A percentile compares a stretch with the other conserved stretches of the same genome.
phyloP scores from a whole-genome alignment of 78 protist genomes.

The Emiliania huxleyi region DNA sequence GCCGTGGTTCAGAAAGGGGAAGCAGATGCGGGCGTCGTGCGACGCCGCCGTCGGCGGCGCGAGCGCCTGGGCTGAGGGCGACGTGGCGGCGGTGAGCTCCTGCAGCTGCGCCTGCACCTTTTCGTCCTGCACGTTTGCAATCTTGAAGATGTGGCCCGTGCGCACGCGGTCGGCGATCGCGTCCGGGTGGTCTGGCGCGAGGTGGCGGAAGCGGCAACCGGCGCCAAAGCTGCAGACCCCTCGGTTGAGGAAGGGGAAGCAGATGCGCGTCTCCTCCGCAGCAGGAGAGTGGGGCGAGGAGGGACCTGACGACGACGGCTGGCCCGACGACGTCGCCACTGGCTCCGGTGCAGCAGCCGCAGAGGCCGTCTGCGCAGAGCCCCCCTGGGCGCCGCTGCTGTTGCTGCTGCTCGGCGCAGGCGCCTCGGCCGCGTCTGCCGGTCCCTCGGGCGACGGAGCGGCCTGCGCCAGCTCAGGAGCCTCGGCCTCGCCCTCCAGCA shows the following conservation, averaged over 20 bases:
- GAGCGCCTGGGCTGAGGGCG: background rate
- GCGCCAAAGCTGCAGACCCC: background rate
- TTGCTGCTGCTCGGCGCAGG: too few relatives aligned
- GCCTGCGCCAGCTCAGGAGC: too few relatives aligned
- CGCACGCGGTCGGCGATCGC: slow-evolving; percentile 1
- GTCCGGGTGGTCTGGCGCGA: background rate
- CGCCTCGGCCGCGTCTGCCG: too few relatives aligned
- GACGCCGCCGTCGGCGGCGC: background rate
- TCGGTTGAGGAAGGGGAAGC: background rate
- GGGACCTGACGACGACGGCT: too few relatives aligned
- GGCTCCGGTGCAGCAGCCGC: too few relatives aligned
- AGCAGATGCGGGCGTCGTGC: background rate
- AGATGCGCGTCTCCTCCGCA: background rate
- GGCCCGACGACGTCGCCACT: too few relatives aligned
- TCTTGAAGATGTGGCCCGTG: background rate
- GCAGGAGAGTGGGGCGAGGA: too few relatives aligned
- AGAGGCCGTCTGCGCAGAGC: too few relatives aligned
- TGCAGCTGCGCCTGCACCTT: background rate
- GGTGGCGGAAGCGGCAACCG: background rate
- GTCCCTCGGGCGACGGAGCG: too few relatives aligned
- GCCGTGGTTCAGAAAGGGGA: background rate
- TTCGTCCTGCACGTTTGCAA: background rate
- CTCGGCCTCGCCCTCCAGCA: too few relatives aligned
- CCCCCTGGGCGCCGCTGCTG: too few relatives aligned
- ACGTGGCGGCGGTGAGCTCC: background rate